Base-by-base conservation (phyloP, 2,329 filamentous ascomycete genomes). In the Phialophora tarda region DNA sequence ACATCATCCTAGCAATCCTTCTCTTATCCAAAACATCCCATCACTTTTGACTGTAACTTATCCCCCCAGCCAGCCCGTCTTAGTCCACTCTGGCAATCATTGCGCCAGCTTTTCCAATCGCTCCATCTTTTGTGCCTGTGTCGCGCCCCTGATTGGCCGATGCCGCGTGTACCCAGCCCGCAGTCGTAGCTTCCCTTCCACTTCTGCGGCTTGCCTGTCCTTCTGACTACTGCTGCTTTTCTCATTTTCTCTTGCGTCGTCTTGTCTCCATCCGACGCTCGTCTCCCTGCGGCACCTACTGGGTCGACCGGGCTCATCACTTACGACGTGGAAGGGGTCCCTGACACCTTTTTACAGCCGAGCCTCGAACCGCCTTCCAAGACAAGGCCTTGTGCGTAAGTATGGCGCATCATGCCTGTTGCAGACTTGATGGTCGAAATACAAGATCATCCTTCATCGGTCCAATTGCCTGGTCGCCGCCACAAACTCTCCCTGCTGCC, bases 331-430 rank as follows among this genome's bases (percentile, higher is more conserved):
- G 59, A 54, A 62, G 51, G 50, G 59, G 59, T 24, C 59, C 59
- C 38, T 55, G 59, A 56, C 59, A 28, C 48, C 55, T 41, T 48
- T 71, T 67, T 69, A 63, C 57, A 51, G 69, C 71, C 71, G 65
- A 72, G 71, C 69, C 69, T 71, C 69, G 64, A 72, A 70, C 67
- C 60, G 67, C 67, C 62, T 71, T 71, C 68, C 70, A 72, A 70
- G 70, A 72, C 68, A 72, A 68, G 65, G 60, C 67, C 67, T 44
- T 55, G 23, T 38, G 47, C 38, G 57, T 48, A 44, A 59, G 57
- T 34, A 59, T 44, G 41, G 44, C 57, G 57, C 61, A 67, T 62
- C 65, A 54, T 53, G 32, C 59, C 48, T 53, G 59, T 38, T 61
- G 59, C 59, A 38, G 59, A 34, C 59, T 34, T 61, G 59, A 61